phyloP scores from a whole-genome alignment of 2,329 filamentous ascomycete genomes.

The Tolypocladium album region DNA sequence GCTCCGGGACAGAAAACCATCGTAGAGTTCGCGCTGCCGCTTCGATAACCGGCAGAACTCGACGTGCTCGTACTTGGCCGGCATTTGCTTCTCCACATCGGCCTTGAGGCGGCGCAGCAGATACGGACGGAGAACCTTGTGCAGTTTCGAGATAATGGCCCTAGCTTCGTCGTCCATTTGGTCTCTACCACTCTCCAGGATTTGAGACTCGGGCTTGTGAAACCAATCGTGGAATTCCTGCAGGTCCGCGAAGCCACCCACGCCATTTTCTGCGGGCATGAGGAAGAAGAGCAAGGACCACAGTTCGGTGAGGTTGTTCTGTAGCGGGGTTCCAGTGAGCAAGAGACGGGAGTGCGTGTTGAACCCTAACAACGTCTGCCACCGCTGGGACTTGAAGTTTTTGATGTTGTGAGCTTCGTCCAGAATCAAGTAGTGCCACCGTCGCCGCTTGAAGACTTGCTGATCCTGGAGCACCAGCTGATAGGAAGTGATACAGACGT shows the following conservation, averaged over 20 bases:
- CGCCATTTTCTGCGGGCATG: slow-evolving; percentile 80
- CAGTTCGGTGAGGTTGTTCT: slow-evolving; percentile 92
- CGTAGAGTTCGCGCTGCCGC: slow-evolving; percentile 88
- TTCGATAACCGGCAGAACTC: slow-evolving; percentile 94
- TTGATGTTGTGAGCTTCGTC: slow-evolving; percentile 99
- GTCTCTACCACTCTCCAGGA: slow-evolving; percentile 86
- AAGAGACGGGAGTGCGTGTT: slow-evolving; percentile 81
- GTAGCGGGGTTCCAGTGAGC: slow-evolving; percentile 86
- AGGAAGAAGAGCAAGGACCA: slow-evolving; percentile 97
- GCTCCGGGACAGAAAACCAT: slow-evolving; percentile 84
- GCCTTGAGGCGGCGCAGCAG: slow-evolving; percentile 84
- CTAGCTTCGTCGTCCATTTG: slow-evolving; percentile 91
- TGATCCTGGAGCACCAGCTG: slow-evolving; percentile 92
- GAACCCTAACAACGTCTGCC: slow-evolving; percentile 91
- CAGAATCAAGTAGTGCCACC: slow-evolving; percentile 96
- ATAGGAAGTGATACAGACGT: slow-evolving; percentile 96
- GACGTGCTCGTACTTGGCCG: slow-evolving; percentile 93
- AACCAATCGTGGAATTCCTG: slow-evolving; percentile 96
- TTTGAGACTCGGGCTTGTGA: slow-evolving; percentile 88
- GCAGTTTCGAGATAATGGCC: slow-evolving; percentile 83
- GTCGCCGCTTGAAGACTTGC: slow-evolving; percentile 81
- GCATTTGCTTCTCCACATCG: slow-evolving; percentile 98
- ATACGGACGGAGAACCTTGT: slow-evolving; percentile 88
- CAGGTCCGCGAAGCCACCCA: slow-evolving; percentile 87
- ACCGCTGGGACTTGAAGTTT: slow-evolving; percentile 95